Percentiles rank a stretch among this genome's conserved stretches.
These are phyloP conservation scores for Tulasnella calospora DNA, from an alignment of 768 basidiomycete genomes.

Conservation along the genomic window DNA sequence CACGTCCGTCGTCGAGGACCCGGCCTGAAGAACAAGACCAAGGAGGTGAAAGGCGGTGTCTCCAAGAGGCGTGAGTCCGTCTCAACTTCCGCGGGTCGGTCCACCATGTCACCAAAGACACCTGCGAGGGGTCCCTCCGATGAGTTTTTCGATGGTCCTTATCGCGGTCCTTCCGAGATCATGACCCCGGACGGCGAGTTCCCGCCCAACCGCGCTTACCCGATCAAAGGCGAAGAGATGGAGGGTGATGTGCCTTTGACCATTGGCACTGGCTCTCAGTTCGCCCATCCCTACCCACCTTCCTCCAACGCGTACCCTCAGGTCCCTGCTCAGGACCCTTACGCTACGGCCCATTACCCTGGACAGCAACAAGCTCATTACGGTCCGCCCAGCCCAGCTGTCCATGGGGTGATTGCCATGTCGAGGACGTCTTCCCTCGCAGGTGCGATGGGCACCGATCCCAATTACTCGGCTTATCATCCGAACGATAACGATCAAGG, in stretches of 20 bases:
- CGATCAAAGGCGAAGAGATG: not conserved
- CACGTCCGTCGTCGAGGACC: constrained; percentile 22
- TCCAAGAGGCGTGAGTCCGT: not conserved
- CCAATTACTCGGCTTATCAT: not conserved
- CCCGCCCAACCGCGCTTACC: too few relatives aligned
- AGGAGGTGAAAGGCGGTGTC: not conserved
- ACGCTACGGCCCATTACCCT: not conserved
- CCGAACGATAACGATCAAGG: not conserved
- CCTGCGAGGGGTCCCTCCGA: not conserved
- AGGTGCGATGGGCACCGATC: not conserved
- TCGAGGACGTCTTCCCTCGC: not conserved
- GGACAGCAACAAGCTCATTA: not conserved
- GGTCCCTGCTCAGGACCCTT: not conserved
- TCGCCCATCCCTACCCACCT: not conserved
- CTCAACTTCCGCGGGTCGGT: not conserved
- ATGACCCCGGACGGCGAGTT: not conserved
- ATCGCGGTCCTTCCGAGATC: not conserved
- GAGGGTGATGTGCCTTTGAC: not conserved
- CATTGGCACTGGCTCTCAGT: not conserved
- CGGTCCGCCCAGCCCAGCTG: not conserved
- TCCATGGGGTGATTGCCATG: not conserved
- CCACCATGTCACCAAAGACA: not conserved
- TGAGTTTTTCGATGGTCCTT: not conserved
- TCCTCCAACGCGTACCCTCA: not conserved
- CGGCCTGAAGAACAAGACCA: constrained; percentile 17